Percentiles rank a stretch among this genome's conserved stretches.
Conservation (phyloP, 83 land plant species). For the Diphasiastrum complanatum region DNA sequence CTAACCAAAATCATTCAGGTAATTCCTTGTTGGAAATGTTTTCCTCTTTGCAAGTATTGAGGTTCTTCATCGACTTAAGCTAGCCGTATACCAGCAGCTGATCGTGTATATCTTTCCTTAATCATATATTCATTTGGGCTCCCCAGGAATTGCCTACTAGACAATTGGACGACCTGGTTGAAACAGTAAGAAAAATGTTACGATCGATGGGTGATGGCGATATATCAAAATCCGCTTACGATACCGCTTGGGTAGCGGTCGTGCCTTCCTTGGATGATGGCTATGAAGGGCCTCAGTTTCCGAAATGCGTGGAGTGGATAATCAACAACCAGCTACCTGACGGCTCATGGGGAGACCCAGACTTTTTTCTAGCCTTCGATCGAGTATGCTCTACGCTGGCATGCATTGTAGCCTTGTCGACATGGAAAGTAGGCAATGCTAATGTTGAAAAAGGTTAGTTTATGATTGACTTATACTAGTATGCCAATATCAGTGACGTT, state of each 20-base stretch:
- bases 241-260: conserved; percentile 3
- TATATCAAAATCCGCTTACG: not conserved
- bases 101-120: no score
- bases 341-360: conserved; percentile 8
- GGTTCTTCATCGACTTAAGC: no score
- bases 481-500: not conserved
- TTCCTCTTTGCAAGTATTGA: no score
- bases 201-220: conserved; percentile 1
- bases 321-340: conserved; percentile 2
- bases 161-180: no score
- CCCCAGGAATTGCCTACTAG: no score
- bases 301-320: not conserved
- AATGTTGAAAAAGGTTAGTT: not conserved
- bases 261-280: conserved; percentile 1
- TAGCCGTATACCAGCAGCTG: no score
- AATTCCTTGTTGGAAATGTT: no score
- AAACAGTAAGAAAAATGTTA: not conserved
- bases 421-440: conserved; percentile 4
- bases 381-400: conserved; percentile 15
- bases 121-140: no score
- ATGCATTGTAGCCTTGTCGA: conserved; percentile 8
- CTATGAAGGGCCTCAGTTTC: not conserved
- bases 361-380: conserved; percentile 2
- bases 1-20: no score
- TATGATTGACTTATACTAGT: no score